Conservation (phyloP, 768 basidiomycete genomes). For the Auricularia sp. region DNA sequence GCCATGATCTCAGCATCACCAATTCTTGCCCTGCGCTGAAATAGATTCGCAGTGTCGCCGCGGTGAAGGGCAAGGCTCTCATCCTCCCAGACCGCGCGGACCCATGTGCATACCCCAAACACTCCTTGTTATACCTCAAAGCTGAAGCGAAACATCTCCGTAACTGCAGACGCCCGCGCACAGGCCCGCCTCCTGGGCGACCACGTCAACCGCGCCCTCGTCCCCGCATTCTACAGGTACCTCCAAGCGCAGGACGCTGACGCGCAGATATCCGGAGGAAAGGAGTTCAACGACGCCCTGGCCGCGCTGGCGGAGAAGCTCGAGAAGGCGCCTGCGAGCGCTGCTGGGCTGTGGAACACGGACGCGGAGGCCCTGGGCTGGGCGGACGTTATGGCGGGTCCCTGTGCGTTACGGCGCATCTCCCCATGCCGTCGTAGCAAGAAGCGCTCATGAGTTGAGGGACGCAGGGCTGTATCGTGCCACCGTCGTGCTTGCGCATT, state of each 20-base stretch:
- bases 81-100: conserved; percentile 49
- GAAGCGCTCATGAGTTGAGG: conserved; percentile 2
- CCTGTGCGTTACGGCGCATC: conserved; percentile 39
- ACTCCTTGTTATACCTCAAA: conserved; percentile 1
- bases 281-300: conserved; percentile 45
- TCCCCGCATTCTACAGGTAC: conserved; percentile 67
- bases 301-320: conserved; percentile 43
- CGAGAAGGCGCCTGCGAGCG: conserved; percentile 38
- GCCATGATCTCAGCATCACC: not conserved
- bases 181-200: conserved; percentile 60
- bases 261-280: conserved; percentile 39
- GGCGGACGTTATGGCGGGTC: conserved; percentile 59
- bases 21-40: conserved; percentile 1
- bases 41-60: not conserved
- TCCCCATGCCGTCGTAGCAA: conserved; percentile 9
- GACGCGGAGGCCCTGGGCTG: conserved; percentile 47
- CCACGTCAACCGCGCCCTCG: conserved; percentile 50
- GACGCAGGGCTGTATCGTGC: conserved; percentile 60
- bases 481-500: conserved; percentile 51
- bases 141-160: not conserved
- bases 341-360: conserved; percentile 45
- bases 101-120: conserved; percentile 37
- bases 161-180: conserved; percentile 48
- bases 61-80: conserved; percentile 22
- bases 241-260: conserved; percentile 56